Percentiles rank a stretch among this genome's conserved stretches.
These are phyloP conservation scores for Blastobotrys petasosporus DNA, from an alignment of 1,139 yeast genomes.

Conservation along the genomic window DNA sequence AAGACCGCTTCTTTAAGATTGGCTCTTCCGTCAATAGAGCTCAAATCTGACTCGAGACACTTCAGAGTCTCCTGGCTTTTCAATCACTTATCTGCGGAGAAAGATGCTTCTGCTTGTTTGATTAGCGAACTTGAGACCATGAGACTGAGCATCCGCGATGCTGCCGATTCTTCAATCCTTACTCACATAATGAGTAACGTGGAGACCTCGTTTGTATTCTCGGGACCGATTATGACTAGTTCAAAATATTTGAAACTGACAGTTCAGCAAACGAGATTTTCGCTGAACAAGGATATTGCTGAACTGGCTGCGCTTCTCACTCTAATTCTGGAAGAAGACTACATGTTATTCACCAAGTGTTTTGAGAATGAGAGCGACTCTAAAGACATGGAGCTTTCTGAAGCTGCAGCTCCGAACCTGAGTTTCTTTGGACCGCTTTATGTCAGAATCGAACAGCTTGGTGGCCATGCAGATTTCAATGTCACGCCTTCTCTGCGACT, in stretches of 20 bases:
- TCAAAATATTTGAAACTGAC: slow-evolving; percentile 7
- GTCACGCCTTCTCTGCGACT: slow-evolving; percentile 5
- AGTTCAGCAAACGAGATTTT: slow-evolving; percentile 3
- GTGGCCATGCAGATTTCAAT: slow-evolving; percentile 4
- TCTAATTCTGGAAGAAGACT: slow-evolving; percentile 3
- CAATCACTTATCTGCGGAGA: slow-evolving; percentile 4
- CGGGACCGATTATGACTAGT: slow-evolving; percentile 2
- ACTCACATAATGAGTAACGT: background rate
- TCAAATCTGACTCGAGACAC: slow-evolving; percentile 4
- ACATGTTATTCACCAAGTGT: background rate
- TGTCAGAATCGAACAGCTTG: slow-evolving; percentile 5
- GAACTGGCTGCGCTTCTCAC: slow-evolving; percentile 2
- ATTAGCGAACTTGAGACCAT: slow-evolving; percentile 4
- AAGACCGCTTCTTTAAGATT: background rate
- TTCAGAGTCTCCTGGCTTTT: slow-evolving; percentile 4
- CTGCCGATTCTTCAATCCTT: background rate
- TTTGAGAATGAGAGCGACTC: background rate
- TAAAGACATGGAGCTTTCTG: background rate
- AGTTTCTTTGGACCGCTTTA: slow-evolving; percentile 7
- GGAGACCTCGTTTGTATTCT: slow-evolving; percentile 4
- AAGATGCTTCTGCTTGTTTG: slow-evolving; percentile 1
- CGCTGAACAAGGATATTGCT: slow-evolving; percentile 7
- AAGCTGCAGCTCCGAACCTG: no score
- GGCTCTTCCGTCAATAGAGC: slow-evolving; percentile 4
- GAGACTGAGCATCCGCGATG: background rate